Base-by-base conservation (phyloP, 2,329 filamentous ascomycete species). In the Clonostachys rosea region DNA sequence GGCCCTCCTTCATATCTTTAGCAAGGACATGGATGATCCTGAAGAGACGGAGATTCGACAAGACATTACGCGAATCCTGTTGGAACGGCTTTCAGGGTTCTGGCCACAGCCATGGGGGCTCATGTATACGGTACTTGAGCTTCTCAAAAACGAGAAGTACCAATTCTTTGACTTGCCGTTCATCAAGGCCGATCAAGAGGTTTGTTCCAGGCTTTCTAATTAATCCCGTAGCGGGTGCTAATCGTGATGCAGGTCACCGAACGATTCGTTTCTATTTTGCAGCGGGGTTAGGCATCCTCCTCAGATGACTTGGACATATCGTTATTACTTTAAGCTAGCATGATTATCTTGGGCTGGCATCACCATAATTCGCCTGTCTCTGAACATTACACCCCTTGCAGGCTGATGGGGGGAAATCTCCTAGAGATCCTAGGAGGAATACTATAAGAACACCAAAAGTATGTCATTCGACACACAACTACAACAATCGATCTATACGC, bases 101-200 rank as follows among this genome's bases (percentile, higher is more conserved):
- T 90, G 91, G 70, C 92, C 92, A 45, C 92, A 97, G 64, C 92
- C 95, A 16, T 97, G 92, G 92, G 95, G 95, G 12, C 73, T 99
- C 40, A 85, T 96, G 63, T 85, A 91, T 52, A 92, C 91, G 35
- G 79, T 95, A 51, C 73, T 94, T 52, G 94, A 97, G 71, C 78
- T 99, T 48, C 76, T 95, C 55, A 95, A 95, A 75, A 96, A 95
- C 63, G 85, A 88, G 46, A 89, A 84, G 61, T 95, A 92, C 66
- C 84, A 84, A 60, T 95, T 99, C 75, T 97, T 95, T 74, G 89
- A 94, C 44, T 76, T 96, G 55, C 88, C 89, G 24, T 96, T 95
- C 59, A 88, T 97, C 68, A 95, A 96, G 73, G 81, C 86, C 54
- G 83, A 86, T 56, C 91, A 91, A 54, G 91, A 96, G 75, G 91